Percentiles rank a stretch among this genome's conserved stretches.
These are phyloP conservation scores for Bocquillonia castaneifolia DNA, from an alignment of 441 rosid genomes.

Conservation along the genomic window DNA sequence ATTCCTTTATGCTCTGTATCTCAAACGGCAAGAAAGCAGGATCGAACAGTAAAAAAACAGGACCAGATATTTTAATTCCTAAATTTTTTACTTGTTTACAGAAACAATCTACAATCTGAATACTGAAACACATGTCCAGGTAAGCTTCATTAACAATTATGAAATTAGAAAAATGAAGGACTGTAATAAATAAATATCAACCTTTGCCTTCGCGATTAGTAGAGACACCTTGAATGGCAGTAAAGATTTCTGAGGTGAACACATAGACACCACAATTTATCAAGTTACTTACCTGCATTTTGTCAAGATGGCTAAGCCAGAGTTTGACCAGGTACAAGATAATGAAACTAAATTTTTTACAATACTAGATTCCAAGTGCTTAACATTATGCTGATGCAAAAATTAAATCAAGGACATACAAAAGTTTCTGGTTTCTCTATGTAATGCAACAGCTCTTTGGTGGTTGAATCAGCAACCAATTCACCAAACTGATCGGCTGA, in stretches of 20 bases:
- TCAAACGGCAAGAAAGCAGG: background rate
- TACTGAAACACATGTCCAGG: background rate
- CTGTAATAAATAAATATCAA: constrained; percentile 24
- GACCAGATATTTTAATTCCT: background rate
- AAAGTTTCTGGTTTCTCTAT: constrained; percentile 88
- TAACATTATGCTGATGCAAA: constrained; percentile 1
- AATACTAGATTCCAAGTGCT: background rate
- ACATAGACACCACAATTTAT: constrained; percentile 82
- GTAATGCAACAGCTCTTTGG: constrained; percentile 73
- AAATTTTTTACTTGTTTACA: background rate
- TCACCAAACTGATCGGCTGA: constrained; percentile 76
- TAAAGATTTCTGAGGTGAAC: constrained; percentile 60
- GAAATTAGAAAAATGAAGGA: background rate
- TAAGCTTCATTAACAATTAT: background rate
- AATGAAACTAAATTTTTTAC: background rate
- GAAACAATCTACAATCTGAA: background rate
- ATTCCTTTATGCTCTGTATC: background rate
- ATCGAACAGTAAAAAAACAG: background rate
- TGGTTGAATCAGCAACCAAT: constrained; percentile 65
- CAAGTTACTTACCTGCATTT: constrained; percentile 70
- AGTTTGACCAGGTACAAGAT: too few relatives aligned
- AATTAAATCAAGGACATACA: constrained; percentile 34
- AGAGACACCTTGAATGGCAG: constrained; percentile 55
- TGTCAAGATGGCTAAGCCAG: constrained; percentile 7
- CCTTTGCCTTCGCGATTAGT: constrained; percentile 53